Evolutionary conservation across 2,329 filamentous ascomycete genomes (phyloP).

Genomic region (Rhinocladiella similis): DNA sequence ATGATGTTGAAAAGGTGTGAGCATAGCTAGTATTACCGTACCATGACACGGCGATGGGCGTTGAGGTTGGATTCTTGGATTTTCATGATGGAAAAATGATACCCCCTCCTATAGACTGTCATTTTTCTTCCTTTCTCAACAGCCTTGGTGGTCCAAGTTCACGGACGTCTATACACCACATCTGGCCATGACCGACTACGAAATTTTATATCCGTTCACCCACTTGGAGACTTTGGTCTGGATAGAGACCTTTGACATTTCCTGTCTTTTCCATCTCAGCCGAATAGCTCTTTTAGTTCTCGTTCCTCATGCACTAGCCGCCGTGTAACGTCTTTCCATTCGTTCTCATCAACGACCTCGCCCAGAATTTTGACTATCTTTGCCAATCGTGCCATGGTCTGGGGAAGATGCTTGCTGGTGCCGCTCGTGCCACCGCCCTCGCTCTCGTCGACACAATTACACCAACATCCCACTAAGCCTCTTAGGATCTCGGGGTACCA

Average conservation of each 20-base stretch:
- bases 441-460: conserved; percentile 50
- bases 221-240: too few relatives aligned
- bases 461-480: conserved; percentile 63
- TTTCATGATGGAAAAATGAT: conserved; percentile 9
- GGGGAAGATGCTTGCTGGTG: conserved; percentile 11
- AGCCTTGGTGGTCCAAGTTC: neutral
- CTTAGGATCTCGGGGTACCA: conserved; percentile 66
- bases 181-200: too few relatives aligned
- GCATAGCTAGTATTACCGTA: too few relatives aligned
- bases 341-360: conserved; percentile 25
- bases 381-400: conserved; percentile 34
- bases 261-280: conserved; percentile 17
- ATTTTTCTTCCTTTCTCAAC: too few relatives aligned
- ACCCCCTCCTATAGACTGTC: conserved; percentile 22
- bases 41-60: neutral
- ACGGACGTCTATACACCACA: too few relatives aligned
- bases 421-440: conserved; percentile 17
- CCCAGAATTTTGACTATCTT: conserved; percentile 32
- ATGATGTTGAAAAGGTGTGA: conserved; percentile 16
- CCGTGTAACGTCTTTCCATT: conserved; percentile 24
- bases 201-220: too few relatives aligned
- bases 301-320: conserved; percentile 35
- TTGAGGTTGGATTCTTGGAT: neutral
- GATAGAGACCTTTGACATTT: too few relatives aligned
- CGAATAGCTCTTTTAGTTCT: conserved; percentile 38